phyloP scores from a whole-genome alignment of 2,329 filamentous ascomycete genomes.

The Pyrenophora seminiperda region DNA sequence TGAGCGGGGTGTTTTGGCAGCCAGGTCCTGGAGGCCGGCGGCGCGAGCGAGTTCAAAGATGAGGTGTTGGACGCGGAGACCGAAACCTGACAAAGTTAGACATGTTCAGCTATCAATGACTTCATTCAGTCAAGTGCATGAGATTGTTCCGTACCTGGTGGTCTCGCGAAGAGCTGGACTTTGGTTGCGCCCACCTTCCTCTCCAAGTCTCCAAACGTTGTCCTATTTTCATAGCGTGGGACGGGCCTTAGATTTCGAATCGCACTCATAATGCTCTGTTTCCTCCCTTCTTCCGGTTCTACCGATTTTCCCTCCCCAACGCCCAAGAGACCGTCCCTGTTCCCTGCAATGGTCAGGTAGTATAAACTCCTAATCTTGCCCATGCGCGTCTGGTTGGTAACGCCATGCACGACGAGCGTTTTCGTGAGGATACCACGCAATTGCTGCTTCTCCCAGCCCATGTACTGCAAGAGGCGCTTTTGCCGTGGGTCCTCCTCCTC shows the following conservation, averaged over 20 bases:
- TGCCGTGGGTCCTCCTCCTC: slow-evolving; percentile 54
- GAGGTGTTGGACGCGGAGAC: slow-evolving; percentile 85
- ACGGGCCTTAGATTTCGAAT: slow-evolving; percentile 95
- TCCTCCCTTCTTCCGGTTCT: slow-evolving; percentile 68
- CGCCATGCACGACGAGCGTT: slow-evolving; percentile 72
- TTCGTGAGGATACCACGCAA: slow-evolving; percentile 67
- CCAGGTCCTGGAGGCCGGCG: slow-evolving; percentile 84
- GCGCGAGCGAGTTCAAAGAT: slow-evolving; percentile 94
- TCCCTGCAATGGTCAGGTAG: slow-evolving; percentile 80
- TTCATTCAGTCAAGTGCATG: too few species aligned
- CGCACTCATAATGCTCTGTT: slow-evolving; percentile 78
- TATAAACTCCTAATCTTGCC: slow-evolving; percentile 86
- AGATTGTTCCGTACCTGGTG: slow-evolving; percentile 87
- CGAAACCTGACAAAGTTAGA: slow-evolving; percentile 70
- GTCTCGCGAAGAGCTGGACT: slow-evolving; percentile 78
- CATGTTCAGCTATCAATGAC: too few species aligned
- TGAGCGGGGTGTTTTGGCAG: slow-evolving; percentile 80
- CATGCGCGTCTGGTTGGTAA: slow-evolving; percentile 93
- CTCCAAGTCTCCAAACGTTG: slow-evolving; percentile 83
- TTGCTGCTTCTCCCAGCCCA: slow-evolving; percentile 57
- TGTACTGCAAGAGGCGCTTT: slow-evolving; percentile 61
- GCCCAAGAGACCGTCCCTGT: slow-evolving; percentile 82
- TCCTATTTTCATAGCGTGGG: slow-evolving; percentile 85
- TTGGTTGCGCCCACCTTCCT: slow-evolving; percentile 86
- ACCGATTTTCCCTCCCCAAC: slow-evolving; percentile 88